Base-by-base conservation (phyloP, 2,329 filamentous ascomycete species). In the Alternaria conjuncta region DNA sequence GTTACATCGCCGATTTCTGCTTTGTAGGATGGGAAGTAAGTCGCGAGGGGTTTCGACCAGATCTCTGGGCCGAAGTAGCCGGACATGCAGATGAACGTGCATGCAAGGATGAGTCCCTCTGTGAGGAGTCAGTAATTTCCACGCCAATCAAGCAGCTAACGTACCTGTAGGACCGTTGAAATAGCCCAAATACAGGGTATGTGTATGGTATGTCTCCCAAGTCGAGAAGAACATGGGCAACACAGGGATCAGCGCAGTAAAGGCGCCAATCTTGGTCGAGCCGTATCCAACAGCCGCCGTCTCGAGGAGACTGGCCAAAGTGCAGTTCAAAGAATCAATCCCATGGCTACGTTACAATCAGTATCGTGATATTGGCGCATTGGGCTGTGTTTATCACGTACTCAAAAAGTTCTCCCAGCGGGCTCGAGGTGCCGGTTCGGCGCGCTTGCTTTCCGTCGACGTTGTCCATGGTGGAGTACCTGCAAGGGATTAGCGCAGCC, bases 191-290 rank as follows among this genome's bases (percentile, higher is more conserved):
- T 97, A 99, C 6, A 99, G 85, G 0, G 96, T 98, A 80, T 99
- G 96, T 6, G 96, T 97, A 82, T 99, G 96, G 80, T 97, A 99
- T 1, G 96, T 99, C 83, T 99, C 96, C 96, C 96, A 99, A 2
- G 96, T 99, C 4, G 95, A 97, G 83, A 99, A 97, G 85, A 97
- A 99, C 96, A 99, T 99, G 64, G 96, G 93, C 47, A 99, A 84
- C 72, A 94, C 96, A 2, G 96, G 96, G 64, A 95, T 89, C 46
- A 99, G 84, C 2, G 94, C 94, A 1, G 96, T 98, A 79, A 97
- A 96, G 61, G 96, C 91, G 69, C 96, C 96, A 20, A 93, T 89
- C 67, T 89, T 90, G 18, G 92, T 93, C 5, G 92, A 89, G 44
- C 96, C 96, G 55, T 97, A 87, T 25, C 92, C 95, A 91, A 99